phyloP scores from a whole-genome alignment of 306 rosid genomes.

The Cicer chorassanicum region DNA sequence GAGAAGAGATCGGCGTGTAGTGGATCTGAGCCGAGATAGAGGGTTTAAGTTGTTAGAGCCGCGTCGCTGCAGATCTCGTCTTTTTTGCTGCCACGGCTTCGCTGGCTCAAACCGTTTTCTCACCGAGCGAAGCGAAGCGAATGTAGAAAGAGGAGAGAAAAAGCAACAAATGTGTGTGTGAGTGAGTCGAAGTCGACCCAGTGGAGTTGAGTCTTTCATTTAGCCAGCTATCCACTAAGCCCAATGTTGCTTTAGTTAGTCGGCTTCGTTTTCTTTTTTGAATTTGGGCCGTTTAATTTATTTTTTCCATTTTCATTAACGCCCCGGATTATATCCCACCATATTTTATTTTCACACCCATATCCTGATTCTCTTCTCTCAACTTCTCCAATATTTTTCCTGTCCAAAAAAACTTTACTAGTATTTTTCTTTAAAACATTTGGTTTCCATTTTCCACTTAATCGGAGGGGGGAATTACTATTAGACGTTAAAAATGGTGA shows the following conservation, averaged over 20 bases:
- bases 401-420: too few relatives aligned
- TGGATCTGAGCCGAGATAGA: constrained; percentile 60
- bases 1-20: constrained; percentile 57
- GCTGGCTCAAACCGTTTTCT: background rate
- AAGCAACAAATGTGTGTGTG: background rate
- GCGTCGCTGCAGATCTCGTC: constrained; percentile 55
- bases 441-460: too few relatives aligned
- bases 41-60: constrained; percentile 53
- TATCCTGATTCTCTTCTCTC: background rate
- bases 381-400: background rate
- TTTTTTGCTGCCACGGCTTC: constrained; percentile 46
- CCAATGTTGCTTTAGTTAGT: constrained; percentile 22
- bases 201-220: background rate
- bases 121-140: background rate
- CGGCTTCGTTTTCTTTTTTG: constrained; percentile 24
- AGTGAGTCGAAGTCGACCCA: constrained; percentile 29
- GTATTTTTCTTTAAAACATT: too few relatives aligned
- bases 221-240: constrained; percentile 42
- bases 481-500: too few relatives aligned
- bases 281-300: constrained; percentile 1
- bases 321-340: background rate
- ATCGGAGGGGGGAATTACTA: too few relatives aligned
- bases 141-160: constrained; percentile 3
- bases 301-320: background rate
- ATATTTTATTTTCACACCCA: background rate